Evolutionary conservation across 2,329 filamentous ascomycete genomes (phyloP).

Genomic region (Fonsecaea monophora): DNA sequence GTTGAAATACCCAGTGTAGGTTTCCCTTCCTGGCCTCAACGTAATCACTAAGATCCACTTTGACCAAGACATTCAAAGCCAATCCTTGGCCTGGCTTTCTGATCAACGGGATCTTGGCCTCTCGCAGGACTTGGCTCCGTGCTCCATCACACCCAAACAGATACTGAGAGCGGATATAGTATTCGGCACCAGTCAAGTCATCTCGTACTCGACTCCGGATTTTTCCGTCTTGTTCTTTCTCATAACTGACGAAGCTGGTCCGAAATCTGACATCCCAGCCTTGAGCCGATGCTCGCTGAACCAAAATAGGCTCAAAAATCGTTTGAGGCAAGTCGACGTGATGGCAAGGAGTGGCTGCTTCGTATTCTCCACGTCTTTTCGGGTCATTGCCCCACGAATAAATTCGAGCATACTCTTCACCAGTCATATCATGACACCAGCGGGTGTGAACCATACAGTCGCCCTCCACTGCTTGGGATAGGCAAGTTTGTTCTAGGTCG

Average conservation of each 20-base stretch:
- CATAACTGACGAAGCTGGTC: slow-evolving; percentile 45
- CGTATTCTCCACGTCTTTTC: slow-evolving; percentile 48
- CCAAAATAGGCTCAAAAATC: slow-evolving; percentile 53
- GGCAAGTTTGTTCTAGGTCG: slow-evolving; percentile 49
- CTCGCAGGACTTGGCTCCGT: slow-evolving; percentile 54
- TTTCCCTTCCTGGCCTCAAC: slow-evolving; percentile 62
- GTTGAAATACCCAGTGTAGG: slow-evolving; percentile 66
- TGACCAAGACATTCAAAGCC: slow-evolving; percentile 59
- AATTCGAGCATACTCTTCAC: slow-evolving; percentile 53
- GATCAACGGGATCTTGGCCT: slow-evolving; percentile 57
- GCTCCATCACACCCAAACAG: slow-evolving; percentile 67
- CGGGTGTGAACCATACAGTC: slow-evolving; percentile 51
- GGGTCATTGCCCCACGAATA: slow-evolving; percentile 54
- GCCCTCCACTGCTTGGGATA: slow-evolving; percentile 44
- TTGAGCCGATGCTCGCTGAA: slow-evolving; percentile 46
- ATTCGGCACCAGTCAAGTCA: slow-evolving; percentile 44
- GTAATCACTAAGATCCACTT: slow-evolving; percentile 59
- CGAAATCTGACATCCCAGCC: slow-evolving; percentile 53
- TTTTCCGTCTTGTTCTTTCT: slow-evolving; percentile 42
- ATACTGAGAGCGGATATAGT: slow-evolving; percentile 53
- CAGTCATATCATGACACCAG: slow-evolving; percentile 55
- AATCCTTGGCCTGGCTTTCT: slow-evolving; percentile 56
- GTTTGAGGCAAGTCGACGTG: slow-evolving; percentile 54
- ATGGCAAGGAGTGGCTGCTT: slow-evolving; percentile 50
- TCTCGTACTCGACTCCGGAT: slow-evolving; percentile 50